Evolutionary conservation across 208 protist genomes (phyloP).

Genomic region (Trypanosoma melophagium): DNA sequence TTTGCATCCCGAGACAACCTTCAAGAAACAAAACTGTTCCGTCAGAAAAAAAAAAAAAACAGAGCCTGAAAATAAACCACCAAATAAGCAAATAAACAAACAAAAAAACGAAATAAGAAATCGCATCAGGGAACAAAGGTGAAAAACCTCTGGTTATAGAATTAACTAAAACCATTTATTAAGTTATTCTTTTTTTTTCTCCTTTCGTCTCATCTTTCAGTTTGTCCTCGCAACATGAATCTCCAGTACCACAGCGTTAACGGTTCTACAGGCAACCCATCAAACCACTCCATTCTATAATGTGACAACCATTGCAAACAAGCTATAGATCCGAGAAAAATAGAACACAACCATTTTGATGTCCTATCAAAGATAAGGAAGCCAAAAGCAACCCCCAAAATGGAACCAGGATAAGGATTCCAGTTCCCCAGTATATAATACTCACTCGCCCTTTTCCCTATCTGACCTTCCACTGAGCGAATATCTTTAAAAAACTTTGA

Average conservation of each 20-base stretch:
- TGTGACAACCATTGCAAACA: constrained; percentile 14
- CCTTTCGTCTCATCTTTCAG: neutral
- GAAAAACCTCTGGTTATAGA: too few relatives aligned
- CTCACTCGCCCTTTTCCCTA: constrained; percentile 17
- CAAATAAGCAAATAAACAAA: neutral
- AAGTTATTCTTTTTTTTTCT: too few relatives aligned
- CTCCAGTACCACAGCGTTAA: constrained; percentile 33
- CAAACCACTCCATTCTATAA: constrained; percentile 28
- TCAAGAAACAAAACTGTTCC: neutral
- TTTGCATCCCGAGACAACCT: constrained; percentile 17
- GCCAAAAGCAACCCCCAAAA: constrained; percentile 12
- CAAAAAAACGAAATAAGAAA: neutral
- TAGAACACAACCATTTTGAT: constrained; percentile 13
- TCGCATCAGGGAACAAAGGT: too few relatives aligned
- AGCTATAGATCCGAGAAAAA: constrained; percentile 4
- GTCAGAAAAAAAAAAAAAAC: neutral
- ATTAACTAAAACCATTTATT: too few relatives aligned
- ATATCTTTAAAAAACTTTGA: constrained; percentile 40
- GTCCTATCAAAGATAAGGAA: constrained; percentile 31
- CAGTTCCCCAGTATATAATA: constrained; percentile 5
- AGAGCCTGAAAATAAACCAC: constrained; percentile 1
- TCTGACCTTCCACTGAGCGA: constrained; percentile 29
- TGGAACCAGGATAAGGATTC: neutral
- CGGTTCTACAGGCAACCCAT: constrained; percentile 27
- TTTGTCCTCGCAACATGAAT: constrained; percentile 11